These are phyloP conservation scores for Metschnikowia colocasiae DNA, from an alignment of 805 yeast species.

Conservation along the genomic window DNA sequence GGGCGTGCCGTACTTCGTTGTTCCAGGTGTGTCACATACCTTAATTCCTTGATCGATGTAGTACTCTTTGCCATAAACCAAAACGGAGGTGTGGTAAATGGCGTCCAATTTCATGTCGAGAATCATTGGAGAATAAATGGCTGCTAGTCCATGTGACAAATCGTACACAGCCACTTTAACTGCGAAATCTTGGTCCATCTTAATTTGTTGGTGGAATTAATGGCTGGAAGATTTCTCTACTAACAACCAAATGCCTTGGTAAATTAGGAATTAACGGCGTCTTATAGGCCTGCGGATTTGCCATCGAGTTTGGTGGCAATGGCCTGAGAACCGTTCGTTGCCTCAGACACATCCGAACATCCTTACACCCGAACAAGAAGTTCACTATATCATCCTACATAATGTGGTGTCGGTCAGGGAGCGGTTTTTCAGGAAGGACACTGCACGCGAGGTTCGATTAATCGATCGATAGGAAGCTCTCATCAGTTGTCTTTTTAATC, in stretches of 20 bases:
- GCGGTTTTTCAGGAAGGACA: background rate
- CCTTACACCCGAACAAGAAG: background rate
- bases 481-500: background rate
- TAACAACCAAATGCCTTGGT: background rate
- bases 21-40: constrained; percentile 40
- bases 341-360: background rate
- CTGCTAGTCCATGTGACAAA: constrained; percentile 59
- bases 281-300: background rate
- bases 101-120: constrained; percentile 58
- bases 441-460: background rate
- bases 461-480: background rate
- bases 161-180: constrained; percentile 62
- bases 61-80: constrained; percentile 50
- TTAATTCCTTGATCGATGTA: constrained; percentile 60
- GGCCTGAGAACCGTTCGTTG: background rate
- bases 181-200: constrained; percentile 19
- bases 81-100: constrained; percentile 63
- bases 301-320: constrained; percentile 2
- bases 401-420: background rate
- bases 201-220: background rate
- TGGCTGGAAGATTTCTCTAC: background rate
- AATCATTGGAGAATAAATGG: constrained; percentile 44
- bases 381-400: background rate
- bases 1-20: constrained; percentile 59
- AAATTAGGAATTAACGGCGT: background rate